These are phyloP conservation scores for Malassezia yamatoensis DNA, from an alignment of 1,284 basidiomycete genomes.

Conservation along the genomic window DNA sequence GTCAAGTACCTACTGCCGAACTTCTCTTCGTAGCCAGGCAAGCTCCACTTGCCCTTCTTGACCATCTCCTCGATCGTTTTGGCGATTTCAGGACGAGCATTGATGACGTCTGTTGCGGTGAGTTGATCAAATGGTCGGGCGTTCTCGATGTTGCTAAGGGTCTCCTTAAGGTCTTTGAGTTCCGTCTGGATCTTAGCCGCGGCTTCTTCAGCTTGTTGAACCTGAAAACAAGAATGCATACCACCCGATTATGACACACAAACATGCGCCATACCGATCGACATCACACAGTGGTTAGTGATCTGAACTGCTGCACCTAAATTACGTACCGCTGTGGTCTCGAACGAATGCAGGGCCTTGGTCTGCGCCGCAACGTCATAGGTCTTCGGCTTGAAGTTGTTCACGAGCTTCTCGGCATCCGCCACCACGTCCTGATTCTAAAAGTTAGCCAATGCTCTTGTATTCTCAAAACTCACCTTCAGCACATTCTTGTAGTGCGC, in stretches of 20 bases:
- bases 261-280: too few relatives aligned
- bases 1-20: conserved; percentile 38
- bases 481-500: conserved; percentile 79
- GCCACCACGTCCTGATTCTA: conserved; percentile 88
- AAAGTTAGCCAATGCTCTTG: background rate
- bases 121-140: conserved; percentile 96
- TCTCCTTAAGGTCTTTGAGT: conserved; percentile 80
- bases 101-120: conserved; percentile 80
- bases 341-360: conserved; percentile 93
- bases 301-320: background rate
- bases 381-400: conserved; percentile 86
- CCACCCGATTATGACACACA: background rate
- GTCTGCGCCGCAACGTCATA: conserved; percentile 85
- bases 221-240: conserved; percentile 51
- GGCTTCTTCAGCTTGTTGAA: conserved; percentile 81
- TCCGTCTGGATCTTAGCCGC: conserved; percentile 83
- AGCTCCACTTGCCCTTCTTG: conserved; percentile 97
- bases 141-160: conserved; percentile 92
- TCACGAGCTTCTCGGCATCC: conserved; percentile 81
- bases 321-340: conserved; percentile 72
- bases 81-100: conserved; percentile 82
- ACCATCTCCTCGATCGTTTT: conserved; percentile 94
- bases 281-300: too few relatives aligned
- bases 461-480: conserved; percentile 21
- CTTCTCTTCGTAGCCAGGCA: conserved; percentile 51